These are phyloP conservation scores for Ophiocordyceps robertsii DNA, from an alignment of 2,329 filamentous ascomycete species.

Conservation along the genomic window DNA sequence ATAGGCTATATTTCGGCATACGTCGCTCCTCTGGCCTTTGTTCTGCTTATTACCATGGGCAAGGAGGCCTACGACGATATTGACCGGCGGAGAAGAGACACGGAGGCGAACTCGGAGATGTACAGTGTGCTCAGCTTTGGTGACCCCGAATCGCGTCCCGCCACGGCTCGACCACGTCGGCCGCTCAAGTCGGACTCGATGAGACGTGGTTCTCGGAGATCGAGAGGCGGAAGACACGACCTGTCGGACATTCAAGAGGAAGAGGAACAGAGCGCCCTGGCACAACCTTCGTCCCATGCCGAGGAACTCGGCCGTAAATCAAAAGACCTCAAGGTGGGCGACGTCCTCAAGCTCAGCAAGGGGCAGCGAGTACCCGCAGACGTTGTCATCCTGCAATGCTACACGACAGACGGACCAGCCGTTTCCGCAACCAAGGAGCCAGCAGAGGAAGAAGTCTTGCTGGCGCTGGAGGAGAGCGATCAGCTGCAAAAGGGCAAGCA, in stretches of 20 bases:
- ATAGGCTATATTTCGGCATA: slow-evolving; percentile 96
- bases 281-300: slow-evolving; percentile 33
- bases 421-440: slow-evolving; percentile 15
- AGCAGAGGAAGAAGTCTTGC: slow-evolving; percentile 24
- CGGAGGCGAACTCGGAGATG: slow-evolving; percentile 85
- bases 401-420: slow-evolving; percentile 38
- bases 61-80: slow-evolving; percentile 97
- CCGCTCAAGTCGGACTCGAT: slow-evolving; percentile 29
- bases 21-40: slow-evolving; percentile 81
- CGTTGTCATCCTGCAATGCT: slow-evolving; percentile 82
- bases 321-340: slow-evolving; percentile 80
- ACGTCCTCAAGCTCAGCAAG: slow-evolving; percentile 85
- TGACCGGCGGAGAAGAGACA: slow-evolving; percentile 69
- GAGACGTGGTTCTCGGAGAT: slow-evolving; percentile 16
- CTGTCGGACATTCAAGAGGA: slow-evolving; percentile 59
- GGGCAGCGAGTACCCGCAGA: slow-evolving; percentile 91
- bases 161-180: slow-evolving; percentile 23
- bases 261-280: slow-evolving; percentile 33
- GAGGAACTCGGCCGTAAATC: slow-evolving; percentile 68
- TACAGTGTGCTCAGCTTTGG: slow-evolving; percentile 69
- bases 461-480: slow-evolving; percentile 27
- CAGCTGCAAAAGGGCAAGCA: slow-evolving; percentile 20
- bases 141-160: slow-evolving; percentile 30
- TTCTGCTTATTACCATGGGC: slow-evolving; percentile 79
- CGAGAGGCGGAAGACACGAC: slow-evolving; percentile 16